Base-by-base conservation (phyloP, 176 grass and related monocot species). In the Musa itinerans region DNA sequence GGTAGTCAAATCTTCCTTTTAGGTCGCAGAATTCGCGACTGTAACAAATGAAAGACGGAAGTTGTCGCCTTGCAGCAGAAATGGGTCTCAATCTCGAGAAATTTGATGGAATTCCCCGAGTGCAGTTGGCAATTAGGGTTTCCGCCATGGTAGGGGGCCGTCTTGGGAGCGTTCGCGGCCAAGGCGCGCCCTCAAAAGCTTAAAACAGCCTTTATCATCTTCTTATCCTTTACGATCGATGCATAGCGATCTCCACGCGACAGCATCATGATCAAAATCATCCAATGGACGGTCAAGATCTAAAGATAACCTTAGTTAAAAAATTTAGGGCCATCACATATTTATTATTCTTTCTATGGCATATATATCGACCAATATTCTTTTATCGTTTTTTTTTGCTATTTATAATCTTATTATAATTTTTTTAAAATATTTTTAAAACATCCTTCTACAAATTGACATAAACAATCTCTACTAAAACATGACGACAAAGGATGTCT, bases 111-210 rank as follows among this genome's bases (percentile, higher is more conserved):
- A 84, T 72, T 81, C 82, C 82, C 49, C 50, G 70, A 20, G 78
- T 26, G 26, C 80, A 87, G 56, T 65, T 81, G 52, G 73, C 58
- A 53, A 55, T 69, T 57, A 89, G 80, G 24, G 86, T 61, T 84
- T 92, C 86, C 54, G 81, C 88, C 95, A 99, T 99, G 61, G 65
- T 34, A 61, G 51, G 11, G 11, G 16, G 29, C 53, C 10, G 73
- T 11, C 78, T 0, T 20, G 23, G 26, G 73, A 77, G 19, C 8
- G 34, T n/a, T 23, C 72, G 63, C 79, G 15, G 58, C 52, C 71
- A 65, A 26, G 12, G 5, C 23, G 52, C 3, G 14, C 68, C 13
- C 8, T 65, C 49, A 52, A 64, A 16, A 53, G n/a, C 43, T 50
- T 20, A 14, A 34, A n/a, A 22, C 11, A 26, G 16, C 27, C 10